Evolutionary conservation across 1,139 yeast species (phyloP).

Genomic region (Zhuliangozyma parablackwelliae): DNA sequence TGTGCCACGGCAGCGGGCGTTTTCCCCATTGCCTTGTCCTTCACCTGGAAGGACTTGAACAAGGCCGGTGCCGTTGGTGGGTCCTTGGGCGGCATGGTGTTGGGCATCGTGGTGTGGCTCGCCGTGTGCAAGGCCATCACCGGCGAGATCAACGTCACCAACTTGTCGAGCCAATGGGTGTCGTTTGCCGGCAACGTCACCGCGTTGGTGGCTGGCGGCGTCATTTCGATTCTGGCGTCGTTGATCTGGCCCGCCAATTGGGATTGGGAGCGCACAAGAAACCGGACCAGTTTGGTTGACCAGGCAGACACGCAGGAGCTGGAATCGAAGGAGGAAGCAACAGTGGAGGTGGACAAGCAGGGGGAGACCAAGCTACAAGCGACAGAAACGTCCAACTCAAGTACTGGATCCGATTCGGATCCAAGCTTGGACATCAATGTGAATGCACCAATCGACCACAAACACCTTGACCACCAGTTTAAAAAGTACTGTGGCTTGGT

Average conservation of each 20-base stretch:
- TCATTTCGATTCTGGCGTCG: slow-evolving; percentile 21
- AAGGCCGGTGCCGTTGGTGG: slow-evolving; percentile 28
- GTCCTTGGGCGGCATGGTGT: slow-evolving; percentile 21
- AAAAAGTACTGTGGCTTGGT: slow-evolving; percentile 16
- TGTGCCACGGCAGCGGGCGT: slow-evolving; percentile 29
- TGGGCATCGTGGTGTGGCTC: slow-evolving; percentile 18
- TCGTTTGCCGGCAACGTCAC: slow-evolving; percentile 16
- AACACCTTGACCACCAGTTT: slow-evolving; percentile 14
- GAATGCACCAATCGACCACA: slow-evolving; percentile 11
- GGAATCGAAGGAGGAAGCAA: not conserved
- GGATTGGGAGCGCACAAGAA: slow-evolving; percentile 29
- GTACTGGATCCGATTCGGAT: slow-evolving; percentile 2
- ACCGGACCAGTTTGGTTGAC: slow-evolving; percentile 24
- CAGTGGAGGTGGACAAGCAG: not conserved
- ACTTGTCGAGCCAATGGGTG: slow-evolving; percentile 18
- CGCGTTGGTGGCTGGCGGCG: slow-evolving; percentile 23
- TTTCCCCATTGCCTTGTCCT: slow-evolving; percentile 36
- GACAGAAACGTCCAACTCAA: slow-evolving; percentile 1
- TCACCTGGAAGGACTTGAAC: slow-evolving; percentile 37
- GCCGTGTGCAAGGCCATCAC: slow-evolving; percentile 14
- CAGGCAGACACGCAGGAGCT: not conserved
- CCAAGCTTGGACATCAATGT: slow-evolving; percentile 8
- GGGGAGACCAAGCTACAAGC: not conserved
- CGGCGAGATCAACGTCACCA: slow-evolving; percentile 22
- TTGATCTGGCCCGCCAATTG: slow-evolving; percentile 33